Evolutionary conservation across 257 asterid species (phyloP), one percentile per base, ranked within the genome.

Genomic region (Rubia yunnanensis): DNA sequence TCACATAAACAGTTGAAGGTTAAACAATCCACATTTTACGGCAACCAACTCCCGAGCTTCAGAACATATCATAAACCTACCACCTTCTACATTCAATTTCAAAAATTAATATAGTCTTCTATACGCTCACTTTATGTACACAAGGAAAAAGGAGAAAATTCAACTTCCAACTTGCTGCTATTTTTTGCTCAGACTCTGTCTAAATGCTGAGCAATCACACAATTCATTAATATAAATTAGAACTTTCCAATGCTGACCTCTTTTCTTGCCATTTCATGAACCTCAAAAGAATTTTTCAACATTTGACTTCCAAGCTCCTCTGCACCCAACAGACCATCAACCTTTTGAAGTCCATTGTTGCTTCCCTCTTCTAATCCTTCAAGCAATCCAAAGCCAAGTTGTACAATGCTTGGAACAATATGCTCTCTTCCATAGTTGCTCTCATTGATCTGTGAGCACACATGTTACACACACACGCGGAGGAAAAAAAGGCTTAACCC

Each of bases 351-450:
- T 23, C 77, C 81, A 74, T 82, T 85, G 60, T 66, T 76, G 78
- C 30, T 69, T 56, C 86, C 88, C 65, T 82, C 88, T 75, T 87
- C 94, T 31, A 85, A 81, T 64, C 82, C 83, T 81, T 86, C 95
- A 53, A 87, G 97, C 78, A 89, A 78, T 73, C 79, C 81, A 80
- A 89, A 89, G 55, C 95, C 94, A 64, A 89, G 71, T 63, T 82
- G 94, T 65, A 89, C 92, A 57, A 85, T 87, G 76, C 95, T 89
- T 20, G 97, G 97, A 56, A 87, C 73, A 18, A 85, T 83, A 63
- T 87, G 95, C 73, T 85, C 95, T 82, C 95, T 79, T 70, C 97
- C 97, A 31, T 63, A 82, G 70, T 84, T 85, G 79, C 91, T 87
- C 55, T 85, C 89, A 72, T 84, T 81, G 67, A 87, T 91, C 97